phyloP scores from a whole-genome alignment of 2,329 filamentous ascomycete species.

The Colletotrichum sp. region DNA sequence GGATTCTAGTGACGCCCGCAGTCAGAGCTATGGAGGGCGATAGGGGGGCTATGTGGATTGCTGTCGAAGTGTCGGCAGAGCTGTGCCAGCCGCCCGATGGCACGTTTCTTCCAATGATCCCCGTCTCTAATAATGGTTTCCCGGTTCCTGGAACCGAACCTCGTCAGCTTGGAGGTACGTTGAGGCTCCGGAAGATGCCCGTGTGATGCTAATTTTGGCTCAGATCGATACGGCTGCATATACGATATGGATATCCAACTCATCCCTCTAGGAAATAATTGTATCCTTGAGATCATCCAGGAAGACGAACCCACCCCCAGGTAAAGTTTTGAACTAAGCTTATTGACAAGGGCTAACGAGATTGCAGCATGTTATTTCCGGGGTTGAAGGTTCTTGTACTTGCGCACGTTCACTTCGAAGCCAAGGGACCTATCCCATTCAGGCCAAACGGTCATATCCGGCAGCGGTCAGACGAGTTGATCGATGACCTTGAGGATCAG shows the following conservation, averaged over 20 bases:
- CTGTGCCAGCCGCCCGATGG: conserved; percentile 27
- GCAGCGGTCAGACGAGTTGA: conserved; percentile 57
- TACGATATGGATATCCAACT: conserved; percentile 53
- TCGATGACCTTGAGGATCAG: conserved; percentile 62
- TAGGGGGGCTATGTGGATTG: conserved; percentile 47
- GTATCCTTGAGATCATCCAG: conserved; percentile 46
- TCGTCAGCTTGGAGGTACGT: neutral
- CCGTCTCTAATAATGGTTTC: neutral
- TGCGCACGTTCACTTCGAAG: conserved; percentile 45
- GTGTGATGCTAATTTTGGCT: neutral
- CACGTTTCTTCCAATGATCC: neutral
- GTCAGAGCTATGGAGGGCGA: conserved; percentile 35
- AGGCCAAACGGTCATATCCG: conserved; percentile 28
- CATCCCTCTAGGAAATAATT: conserved; percentile 42
- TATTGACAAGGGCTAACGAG: neutral
- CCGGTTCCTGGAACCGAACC: neutral
- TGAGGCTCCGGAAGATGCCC: neutral
- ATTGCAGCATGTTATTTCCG: conserved; percentile 41
- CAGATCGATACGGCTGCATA: conserved; percentile 44
- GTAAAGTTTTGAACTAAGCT: conserved; percentile 31
- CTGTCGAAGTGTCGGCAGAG: conserved; percentile 51
- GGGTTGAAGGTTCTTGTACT: conserved; percentile 53
- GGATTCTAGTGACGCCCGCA: conserved; percentile 48
- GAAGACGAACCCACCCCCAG: conserved; percentile 45
- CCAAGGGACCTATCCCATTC: neutral